Conservation (phyloP, 768 basidiomycete genomes). For the Cubamyces lactineus region DNA sequence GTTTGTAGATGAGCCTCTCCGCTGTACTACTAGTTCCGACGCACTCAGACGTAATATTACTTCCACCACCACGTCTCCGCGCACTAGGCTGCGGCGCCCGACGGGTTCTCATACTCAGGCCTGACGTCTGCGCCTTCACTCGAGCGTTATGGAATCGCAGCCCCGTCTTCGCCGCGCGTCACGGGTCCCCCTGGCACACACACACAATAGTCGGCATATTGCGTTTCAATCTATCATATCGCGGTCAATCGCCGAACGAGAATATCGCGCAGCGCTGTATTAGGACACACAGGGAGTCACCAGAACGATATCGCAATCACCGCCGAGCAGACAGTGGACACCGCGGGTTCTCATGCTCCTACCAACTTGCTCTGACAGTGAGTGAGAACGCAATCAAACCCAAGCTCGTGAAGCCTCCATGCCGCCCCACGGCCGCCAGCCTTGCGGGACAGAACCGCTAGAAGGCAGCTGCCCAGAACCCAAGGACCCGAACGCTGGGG, state of each 20-base stretch:
- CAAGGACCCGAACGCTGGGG: neutral
- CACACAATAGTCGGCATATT: slow-evolving; percentile 7
- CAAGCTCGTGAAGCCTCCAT: neutral
- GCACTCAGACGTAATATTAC: slow-evolving; percentile 11
- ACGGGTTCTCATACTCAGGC: slow-evolving; percentile 7
- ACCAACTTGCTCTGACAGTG: slow-evolving; percentile 11
- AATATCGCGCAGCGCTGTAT: neutral
- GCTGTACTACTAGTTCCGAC: slow-evolving; percentile 4
- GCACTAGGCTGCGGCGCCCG: slow-evolving; percentile 10
- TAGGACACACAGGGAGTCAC: neutral
- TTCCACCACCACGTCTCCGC: slow-evolving; percentile 11
- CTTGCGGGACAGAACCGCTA: neutral
- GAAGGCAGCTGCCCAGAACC: neutral
- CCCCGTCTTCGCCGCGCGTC: neutral
- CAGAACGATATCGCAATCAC: slow-evolving; percentile 12
- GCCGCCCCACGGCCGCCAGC: slow-evolving; percentile 2
- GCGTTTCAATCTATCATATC: slow-evolving; percentile 17
- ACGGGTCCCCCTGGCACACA: slow-evolving; percentile 3
- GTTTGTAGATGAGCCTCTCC: neutral
- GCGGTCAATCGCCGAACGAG: slow-evolving; percentile 12
- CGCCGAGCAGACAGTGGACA: slow-evolving; percentile 2
- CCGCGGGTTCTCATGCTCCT: slow-evolving; percentile 13
- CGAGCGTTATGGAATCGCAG: neutral
- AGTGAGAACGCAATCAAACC: slow-evolving; percentile 6
- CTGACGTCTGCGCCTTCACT: slow-evolving; percentile 4